Evolutionary conservation across 2,329 filamentous ascomycete genomes (phyloP).

Genomic region (Aspergillus eucalypticola): DNA sequence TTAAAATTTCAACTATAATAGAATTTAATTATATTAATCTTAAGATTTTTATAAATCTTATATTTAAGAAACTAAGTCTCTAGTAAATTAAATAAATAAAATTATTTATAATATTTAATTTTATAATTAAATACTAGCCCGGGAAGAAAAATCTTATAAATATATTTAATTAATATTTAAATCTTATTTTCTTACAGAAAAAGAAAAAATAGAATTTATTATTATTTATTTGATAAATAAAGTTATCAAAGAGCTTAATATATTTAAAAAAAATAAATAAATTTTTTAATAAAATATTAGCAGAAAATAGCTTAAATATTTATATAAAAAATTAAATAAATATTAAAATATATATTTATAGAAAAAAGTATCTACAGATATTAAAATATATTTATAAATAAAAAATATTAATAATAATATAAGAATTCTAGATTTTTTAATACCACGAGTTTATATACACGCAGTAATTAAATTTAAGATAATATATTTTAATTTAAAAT

Average conservation of each 20-base stretch:
- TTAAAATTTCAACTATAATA: too few species aligned
- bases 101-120: too few species aligned
- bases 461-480: neutral
- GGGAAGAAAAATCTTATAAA: neutral
- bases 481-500: neutral
- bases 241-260: neutral
- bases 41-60: fast-evolving
- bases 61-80: too few species aligned
- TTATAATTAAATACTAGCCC: neutral
- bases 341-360: too few species aligned
- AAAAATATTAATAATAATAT: too few species aligned
- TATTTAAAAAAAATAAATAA: neutral
- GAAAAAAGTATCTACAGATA: neutral
- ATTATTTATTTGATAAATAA: neutral
- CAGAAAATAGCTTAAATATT: neutral
- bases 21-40: too few species aligned
- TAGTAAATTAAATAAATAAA: too few species aligned
- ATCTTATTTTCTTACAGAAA: too few species aligned
- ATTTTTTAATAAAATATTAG: neutral
- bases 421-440: neutral
- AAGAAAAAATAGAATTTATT: neutral
- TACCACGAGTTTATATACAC: neutral
- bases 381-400: neutral
- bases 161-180: neutral
- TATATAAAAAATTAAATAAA: too few species aligned